Conservation (phyloP, 164 flowering plant genomes). For the Dillenia suffruticosa region DNA sequence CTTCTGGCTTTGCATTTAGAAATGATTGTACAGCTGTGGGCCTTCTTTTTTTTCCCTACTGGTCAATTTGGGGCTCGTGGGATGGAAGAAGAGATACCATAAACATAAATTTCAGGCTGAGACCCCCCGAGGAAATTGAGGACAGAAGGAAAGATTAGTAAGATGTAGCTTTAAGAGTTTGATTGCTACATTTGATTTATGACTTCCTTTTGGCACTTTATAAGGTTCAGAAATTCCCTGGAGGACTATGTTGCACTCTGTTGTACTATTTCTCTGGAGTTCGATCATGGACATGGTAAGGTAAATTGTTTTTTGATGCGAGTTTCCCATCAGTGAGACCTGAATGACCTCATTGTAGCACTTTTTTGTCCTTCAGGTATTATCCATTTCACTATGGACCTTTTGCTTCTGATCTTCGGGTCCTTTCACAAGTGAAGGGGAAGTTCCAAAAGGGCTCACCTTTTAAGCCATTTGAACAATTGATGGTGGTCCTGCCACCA, state of each 20-base stretch:
- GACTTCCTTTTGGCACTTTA: background rate
- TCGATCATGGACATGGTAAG: slow-evolving; percentile 60
- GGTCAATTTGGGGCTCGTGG: slow-evolving; percentile 33
- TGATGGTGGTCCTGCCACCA: slow-evolving; percentile 54
- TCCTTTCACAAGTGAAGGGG: slow-evolving; percentile 20
- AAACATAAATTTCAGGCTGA: slow-evolving; percentile 33
- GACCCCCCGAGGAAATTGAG: slow-evolving; percentile 23
- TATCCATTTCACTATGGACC: slow-evolving; percentile 52
- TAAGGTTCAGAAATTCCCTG: slow-evolving; percentile 41
- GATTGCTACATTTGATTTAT: background rate
- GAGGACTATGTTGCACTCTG: slow-evolving; percentile 56
- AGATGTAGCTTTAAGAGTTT: background rate
- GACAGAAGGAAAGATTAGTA: slow-evolving; percentile 11
- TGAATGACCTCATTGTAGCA: background rate
- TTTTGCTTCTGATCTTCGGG: slow-evolving; percentile 52
- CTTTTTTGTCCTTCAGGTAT: slow-evolving; percentile 24
- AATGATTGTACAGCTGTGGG: background rate
- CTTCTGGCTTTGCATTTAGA: background rate
- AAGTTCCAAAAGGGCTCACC: slow-evolving; percentile 37
- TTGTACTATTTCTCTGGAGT: slow-evolving; percentile 42
- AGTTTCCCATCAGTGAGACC: too few relatives aligned
- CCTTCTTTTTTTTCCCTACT: slow-evolving; percentile 4
- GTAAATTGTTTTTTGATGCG: slow-evolving; percentile 16
- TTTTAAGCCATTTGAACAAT: slow-evolving; percentile 51
- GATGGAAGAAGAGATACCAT: slow-evolving; percentile 43